Percentiles rank a stretch among this genome's conserved stretches.
Evolutionary conservation across 192 early-diverging fungal species (phyloP).

Genomic region (Umbelopsis isabellina): DNA sequence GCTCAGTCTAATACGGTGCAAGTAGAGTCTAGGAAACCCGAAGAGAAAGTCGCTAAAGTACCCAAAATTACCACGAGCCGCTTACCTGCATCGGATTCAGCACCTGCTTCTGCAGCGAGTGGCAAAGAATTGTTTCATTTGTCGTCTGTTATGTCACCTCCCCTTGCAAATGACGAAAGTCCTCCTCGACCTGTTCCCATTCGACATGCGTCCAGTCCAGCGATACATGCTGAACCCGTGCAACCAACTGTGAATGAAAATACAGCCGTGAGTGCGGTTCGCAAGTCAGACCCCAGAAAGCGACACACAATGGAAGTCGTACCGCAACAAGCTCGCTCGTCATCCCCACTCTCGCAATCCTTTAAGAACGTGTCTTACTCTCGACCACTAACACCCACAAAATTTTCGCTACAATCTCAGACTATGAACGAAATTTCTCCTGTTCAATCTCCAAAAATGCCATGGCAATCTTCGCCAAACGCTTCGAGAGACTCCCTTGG

Average conservation of each 20-base stretch:
- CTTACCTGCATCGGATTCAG: constrained; percentile 7
- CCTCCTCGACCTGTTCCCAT: too few species aligned
- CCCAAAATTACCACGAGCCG: constrained; percentile 1
- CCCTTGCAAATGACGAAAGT: too few species aligned
- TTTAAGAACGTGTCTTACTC: too few species aligned
- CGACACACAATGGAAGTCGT: background rate
- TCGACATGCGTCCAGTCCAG: background rate
- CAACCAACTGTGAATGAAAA: background rate
- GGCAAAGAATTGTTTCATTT: background rate
- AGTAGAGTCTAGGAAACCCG: too few species aligned
- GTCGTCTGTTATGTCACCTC: background rate
- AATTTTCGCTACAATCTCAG: background rate
- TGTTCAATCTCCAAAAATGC: background rate
- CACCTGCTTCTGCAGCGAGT: constrained; percentile 2
- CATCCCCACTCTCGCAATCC: background rate
- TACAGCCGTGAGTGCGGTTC: too few species aligned
- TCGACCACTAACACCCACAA: background rate
- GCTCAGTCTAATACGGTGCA: background rate
- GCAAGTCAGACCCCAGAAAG: too few species aligned
- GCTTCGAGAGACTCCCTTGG: too few species aligned
- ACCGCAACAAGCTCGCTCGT: background rate
- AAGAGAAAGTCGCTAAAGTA: background rate
- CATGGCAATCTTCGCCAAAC: background rate
- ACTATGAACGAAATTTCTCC: background rate
- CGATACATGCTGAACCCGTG: background rate